Evolutionary conservation across 768 basidiomycete species (phyloP), one percentile per base, ranked within the genome.

Genomic region (Trametes cinnabarina): DNA sequence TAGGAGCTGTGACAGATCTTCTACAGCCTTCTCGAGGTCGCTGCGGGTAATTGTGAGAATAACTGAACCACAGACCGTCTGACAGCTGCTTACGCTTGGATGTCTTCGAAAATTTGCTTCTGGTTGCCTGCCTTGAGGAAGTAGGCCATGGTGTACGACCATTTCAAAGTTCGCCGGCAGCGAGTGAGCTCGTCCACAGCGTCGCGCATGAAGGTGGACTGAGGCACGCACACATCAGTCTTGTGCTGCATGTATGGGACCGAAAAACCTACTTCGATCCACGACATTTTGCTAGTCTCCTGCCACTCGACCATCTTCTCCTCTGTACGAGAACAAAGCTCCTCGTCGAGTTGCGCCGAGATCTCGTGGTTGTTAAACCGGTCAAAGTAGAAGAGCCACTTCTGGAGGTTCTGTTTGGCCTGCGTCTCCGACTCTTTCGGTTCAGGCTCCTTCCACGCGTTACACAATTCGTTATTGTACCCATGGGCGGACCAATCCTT

Each of bases 241-340:
- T n/a, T n/a, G n/a, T n/a, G n/a, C n/a, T n/a, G n/a, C n/a, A n/a
- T n/a, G n/a, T n/a, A n/a, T n/a, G n/a, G n/a, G n/a, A n/a, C n/a
- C n/a, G n/a, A n/a, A n/a, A 26, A 14, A 57, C 67, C 91, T 20
- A 87, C 94, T 75, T 99, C 96, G 63, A 99, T 99, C 97, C 97
- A 99, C 3, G 94, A 94, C 48, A 99, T 75, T 54, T 86, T 79
- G 4, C 91, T 93, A 11, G 87, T 88, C 64, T 93, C 82, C 77
- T 98, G 97, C 86, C 98, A 94, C 73, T 97, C 93, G 71, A 97
- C 92, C 95, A 98, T 98, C 85, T 98, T 98, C 83, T 95, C 94
- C 80, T 97, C 95, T 12, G 96, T 97, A 75, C 94, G 93, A 55
- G 82, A 82, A 73, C 94, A 94, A 20, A 98, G 78, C 61, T 96